Evolutionary conservation across 2,329 filamentous ascomycete species (phyloP).

Genomic region (Botryosphaeria agaves): DNA sequence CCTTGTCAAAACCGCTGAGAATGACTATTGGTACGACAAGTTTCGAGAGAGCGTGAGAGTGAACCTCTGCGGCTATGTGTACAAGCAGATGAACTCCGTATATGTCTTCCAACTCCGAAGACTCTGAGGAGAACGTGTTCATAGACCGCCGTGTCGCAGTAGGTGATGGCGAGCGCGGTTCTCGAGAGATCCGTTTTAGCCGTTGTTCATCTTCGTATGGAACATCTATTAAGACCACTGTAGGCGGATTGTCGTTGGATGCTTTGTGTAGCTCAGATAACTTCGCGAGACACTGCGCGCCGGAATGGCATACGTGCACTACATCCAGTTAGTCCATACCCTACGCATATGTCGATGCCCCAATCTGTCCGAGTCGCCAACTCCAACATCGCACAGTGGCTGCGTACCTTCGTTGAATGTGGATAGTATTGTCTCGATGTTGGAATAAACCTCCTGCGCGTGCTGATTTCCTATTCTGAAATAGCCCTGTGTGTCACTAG

Average conservation of each 20-base stretch:
- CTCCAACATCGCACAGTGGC: too few relatives aligned
- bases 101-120: conserved; percentile 20
- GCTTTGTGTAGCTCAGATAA: conserved; percentile 17
- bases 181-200: conserved; percentile 21
- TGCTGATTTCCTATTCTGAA: conserved; percentile 10
- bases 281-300: conserved; percentile 18
- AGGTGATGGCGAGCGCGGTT: conserved; percentile 22
- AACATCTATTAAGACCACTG: conserved; percentile 23
- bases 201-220: conserved; percentile 24
- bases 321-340: too few relatives aligned
- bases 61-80: conserved; percentile 23
- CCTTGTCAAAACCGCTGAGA: conserved; percentile 17
- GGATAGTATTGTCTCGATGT: conserved; percentile 21
- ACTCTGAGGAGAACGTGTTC: conserved; percentile 8
- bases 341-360: too few relatives aligned
- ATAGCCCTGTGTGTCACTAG: conserved; percentile 5
- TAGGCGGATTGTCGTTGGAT: conserved; percentile 15
- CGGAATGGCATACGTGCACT: conserved; percentile 22
- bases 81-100: conserved; percentile 24
- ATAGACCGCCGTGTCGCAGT: conserved; percentile 15
- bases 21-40: conserved; percentile 23
- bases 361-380: too few relatives aligned
- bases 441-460: conserved; percentile 18
- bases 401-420: conserved; percentile 22
- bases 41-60: conserved; percentile 20